A percentile compares a stretch with the other conserved stretches of the same genome.
Conservation (phyloP, 2,329 filamentous ascomycete species). For the Cordyceps tenuipes region DNA sequence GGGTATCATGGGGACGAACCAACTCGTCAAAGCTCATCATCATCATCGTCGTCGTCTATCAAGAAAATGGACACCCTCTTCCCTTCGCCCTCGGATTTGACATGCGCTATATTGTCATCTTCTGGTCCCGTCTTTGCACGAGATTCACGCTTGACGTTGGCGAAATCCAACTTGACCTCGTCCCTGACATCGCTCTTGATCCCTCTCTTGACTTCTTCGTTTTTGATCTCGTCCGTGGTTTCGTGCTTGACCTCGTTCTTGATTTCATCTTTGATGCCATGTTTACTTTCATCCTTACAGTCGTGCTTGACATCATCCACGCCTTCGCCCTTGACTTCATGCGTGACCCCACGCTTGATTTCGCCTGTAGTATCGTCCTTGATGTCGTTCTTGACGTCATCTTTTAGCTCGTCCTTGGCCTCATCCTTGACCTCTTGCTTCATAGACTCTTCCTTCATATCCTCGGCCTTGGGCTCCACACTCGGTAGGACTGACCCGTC, state of each 20-base stretch:
- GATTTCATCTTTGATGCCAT: constrained; percentile 14
- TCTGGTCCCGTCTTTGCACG: not conserved
- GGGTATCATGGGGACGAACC: constrained; percentile 1
- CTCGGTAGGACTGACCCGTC: constrained; percentile 1
- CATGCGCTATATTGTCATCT: not conserved
- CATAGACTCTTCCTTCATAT: not conserved
- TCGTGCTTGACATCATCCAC: not conserved
- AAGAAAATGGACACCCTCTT: constrained; percentile 11
- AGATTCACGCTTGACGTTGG: constrained; percentile 2
- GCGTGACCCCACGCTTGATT: constrained; percentile 7
- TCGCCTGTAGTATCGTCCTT: constrained; percentile 8
- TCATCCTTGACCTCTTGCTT: not conserved
- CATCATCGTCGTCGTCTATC: constrained; percentile 6
- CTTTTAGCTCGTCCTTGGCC: constrained; percentile 11
- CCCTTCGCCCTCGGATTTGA: not conserved
- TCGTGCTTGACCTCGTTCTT: constrained; percentile 10
- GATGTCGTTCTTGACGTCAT: constrained; percentile 4
- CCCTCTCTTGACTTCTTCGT: constrained; percentile 14
- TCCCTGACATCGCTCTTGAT: constrained; percentile 3
- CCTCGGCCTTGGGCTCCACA: not conserved
- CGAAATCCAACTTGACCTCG: constrained; percentile 2
- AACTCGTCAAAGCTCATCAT: constrained; percentile 9
- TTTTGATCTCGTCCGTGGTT: constrained; percentile 12
- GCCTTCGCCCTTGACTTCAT: not conserved
- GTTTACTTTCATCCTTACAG: not conserved